Conservation (phyloP, 495 filamentous ascomycete genomes). For the Penicillium atrosanguineum region DNA sequence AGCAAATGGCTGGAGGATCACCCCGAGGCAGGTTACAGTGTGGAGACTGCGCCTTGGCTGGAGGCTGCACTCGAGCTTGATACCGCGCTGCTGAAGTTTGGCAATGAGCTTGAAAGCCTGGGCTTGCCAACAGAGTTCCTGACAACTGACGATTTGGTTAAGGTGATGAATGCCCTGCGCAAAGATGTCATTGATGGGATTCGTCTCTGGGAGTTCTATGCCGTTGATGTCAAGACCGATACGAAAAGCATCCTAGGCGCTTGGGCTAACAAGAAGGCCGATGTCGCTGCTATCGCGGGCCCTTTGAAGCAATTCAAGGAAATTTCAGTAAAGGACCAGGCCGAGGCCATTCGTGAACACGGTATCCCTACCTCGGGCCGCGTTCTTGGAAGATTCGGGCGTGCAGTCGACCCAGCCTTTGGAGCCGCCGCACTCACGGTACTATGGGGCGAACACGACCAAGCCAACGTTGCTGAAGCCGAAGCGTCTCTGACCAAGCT, state of each 20-base stretch:
- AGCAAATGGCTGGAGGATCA: conserved; percentile 92
- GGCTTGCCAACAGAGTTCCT: conserved; percentile 73
- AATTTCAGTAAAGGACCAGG: conserved; percentile 58
- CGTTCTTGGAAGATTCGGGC: conserved; percentile 74
- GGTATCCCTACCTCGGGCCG: conserved; percentile 66
- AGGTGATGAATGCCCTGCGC: conserved; percentile 82
- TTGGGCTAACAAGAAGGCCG: conserved; percentile 62
- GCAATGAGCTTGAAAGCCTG: conserved; percentile 61
- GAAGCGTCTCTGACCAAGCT: conserved; percentile 55
- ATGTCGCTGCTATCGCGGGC: conserved; percentile 35
- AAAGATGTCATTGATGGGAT: conserved; percentile 71
- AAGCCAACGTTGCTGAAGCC: conserved; percentile 36
- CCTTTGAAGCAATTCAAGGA: conserved; percentile 43
- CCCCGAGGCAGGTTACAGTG: conserved; percentile 93
- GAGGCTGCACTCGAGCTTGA: conserved; percentile 86
- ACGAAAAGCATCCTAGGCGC: conserved; percentile 62
- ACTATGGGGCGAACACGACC: conserved; percentile 66
- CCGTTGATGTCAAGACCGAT: conserved; percentile 73
- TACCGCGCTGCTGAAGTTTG: conserved; percentile 74
- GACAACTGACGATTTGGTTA: conserved; percentile 68
- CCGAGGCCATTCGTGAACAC: conserved; percentile 57
- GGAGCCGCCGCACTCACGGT: conserved; percentile 67
- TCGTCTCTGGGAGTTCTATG: conserved; percentile 91
- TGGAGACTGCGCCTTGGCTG: conserved; percentile 90
- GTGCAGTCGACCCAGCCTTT: conserved; percentile 62